Evolutionary conservation across 78 protist species (phyloP), one percentile per base, ranked within the genome.

Genomic region (Speleostelium caveatum): DNA sequence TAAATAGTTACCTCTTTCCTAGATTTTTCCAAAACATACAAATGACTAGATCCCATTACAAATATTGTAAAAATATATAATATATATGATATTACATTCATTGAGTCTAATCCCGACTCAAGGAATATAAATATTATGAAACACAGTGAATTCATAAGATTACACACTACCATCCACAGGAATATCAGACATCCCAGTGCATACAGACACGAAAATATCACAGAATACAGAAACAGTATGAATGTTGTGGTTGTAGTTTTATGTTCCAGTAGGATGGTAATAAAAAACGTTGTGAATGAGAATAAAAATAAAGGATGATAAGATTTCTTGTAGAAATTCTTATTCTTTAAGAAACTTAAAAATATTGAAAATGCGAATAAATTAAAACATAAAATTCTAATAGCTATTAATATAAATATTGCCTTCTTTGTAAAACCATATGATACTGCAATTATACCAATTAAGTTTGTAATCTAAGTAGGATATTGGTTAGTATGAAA

Each of bases 301-400:
- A 83, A 83, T 69, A 83, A 60, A 69, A 83, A 83, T 8, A 83
- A 42, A 39, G 91, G 91, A 59, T 83, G 91, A 60, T 56, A 83
- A 41, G 75, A 58, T 53, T 59, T 73, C 24, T 60, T 83, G 26
- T 83, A 83, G 36, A 60, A 83, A 45, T 58, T 61, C 30, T 73
- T 72, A 22, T 83, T 83, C 35, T 35, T 38, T 30, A 83, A 39
- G 58, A 69, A 83, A 39, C 71, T 55, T 21, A 83, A 58, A 71
- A 83, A 83, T 41, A 83, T 71, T 36, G 91, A 83, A 59, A 83
- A 83, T 56, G 91, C 91, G 45, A 83, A 83, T 35, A 83, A 41
- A 69, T 83, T 83, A 8, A 83, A 83, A 69, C 91, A 83, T 41
- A 83, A 83, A 1, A 83, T 60, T 59, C 91, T 67, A 59, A 83